Evolutionary conservation across 345 rosid species (phyloP), one percentile per base, ranked within the genome.

Genomic region (Lepidium sativum): DNA sequence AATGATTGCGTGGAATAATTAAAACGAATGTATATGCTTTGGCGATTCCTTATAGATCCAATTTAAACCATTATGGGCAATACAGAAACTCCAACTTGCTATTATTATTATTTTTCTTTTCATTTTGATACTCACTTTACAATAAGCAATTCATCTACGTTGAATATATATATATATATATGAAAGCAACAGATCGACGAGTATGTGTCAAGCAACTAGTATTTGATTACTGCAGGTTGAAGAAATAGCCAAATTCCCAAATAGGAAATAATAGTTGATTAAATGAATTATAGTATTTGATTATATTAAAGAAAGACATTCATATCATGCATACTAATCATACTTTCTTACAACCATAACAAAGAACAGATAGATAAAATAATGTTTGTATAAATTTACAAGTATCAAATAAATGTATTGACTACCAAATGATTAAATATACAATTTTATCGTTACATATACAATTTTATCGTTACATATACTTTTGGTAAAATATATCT

Each of bases 1-100:
- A 50, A 74, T 63, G 64, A 74, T 74, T 74, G 70, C 64, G 74
- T 62, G 74, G 73, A 63, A 68, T 63, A 68, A 68, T 63, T 15
- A 55, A 32, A 47, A 45, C 50, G 12, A 39, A 35, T 43, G 65
- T 61, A 63, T 68, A 74, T 68, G 67, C 63, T 75, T 52, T 65
- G 77, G 69, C 58, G 75, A 82, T 75, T 73, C 86, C 70, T 59
- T 43, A 21, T 51, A 61, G 73, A 70, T 63, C 78, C 50, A 57
- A 54, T 48, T 20, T 40, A 23, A 48, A 27, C 78, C 78, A 55
- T 47, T 35, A 16, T 31, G 32, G 52, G 63, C 68, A 66, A 59
- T 60, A 15, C 29, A 9, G 38, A 52, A 29, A 21, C 4, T 51
- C 51, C 67, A 52, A 51, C 35, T 72, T 65, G 71, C 61, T 25